These are phyloP conservation scores for Saitoella complicata DNA, from an alignment of 805 yeast genomes.

Conservation along the genomic window DNA sequence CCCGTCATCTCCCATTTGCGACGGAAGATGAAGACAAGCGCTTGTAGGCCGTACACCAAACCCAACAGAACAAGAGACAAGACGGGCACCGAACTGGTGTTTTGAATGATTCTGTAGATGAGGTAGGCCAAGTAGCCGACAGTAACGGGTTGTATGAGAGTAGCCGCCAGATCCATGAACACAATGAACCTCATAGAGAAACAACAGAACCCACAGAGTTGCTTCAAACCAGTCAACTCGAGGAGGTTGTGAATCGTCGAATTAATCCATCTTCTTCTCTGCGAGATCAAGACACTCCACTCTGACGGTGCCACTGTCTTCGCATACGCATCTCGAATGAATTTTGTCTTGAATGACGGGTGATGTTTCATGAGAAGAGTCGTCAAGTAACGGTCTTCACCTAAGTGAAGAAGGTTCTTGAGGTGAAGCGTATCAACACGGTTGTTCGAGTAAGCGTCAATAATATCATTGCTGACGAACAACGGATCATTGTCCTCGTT, in stretches of 20 bases:
- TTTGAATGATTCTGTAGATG: conserved; percentile 31
- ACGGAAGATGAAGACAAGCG: conserved; percentile 33
- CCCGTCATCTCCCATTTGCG: conserved; percentile 32
- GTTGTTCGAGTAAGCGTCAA: conserved; percentile 39
- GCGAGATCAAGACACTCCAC: conserved; percentile 42
- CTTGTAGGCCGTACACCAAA: conserved; percentile 43
- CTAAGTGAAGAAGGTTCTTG: conserved; percentile 43
- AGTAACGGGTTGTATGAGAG: conserved; percentile 46
- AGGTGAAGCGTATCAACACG: conserved; percentile 41
- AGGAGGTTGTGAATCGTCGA: conserved; percentile 48
- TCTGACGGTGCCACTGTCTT: conserved; percentile 44
- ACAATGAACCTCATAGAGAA: conserved; percentile 48
- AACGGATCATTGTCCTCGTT: conserved; percentile 42
- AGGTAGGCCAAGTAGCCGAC: conserved; percentile 33
- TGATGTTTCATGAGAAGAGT: conserved; percentile 41
- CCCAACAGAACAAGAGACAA: conserved; percentile 40
- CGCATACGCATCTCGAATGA: conserved; percentile 41
- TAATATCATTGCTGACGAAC: conserved; percentile 43
- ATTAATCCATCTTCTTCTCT: conserved; percentile 54
- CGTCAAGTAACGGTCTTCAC: conserved; percentile 45
- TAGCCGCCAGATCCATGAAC: conserved; percentile 39
- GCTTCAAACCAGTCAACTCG: conserved; percentile 41
- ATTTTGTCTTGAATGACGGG: conserved; percentile 39
- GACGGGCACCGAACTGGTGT: conserved; percentile 35
- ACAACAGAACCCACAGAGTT: conserved; percentile 50